These are phyloP conservation scores for Massariosphaeria phaeospora DNA, from an alignment of 495 filamentous ascomycete species.

Conservation along the genomic window DNA sequence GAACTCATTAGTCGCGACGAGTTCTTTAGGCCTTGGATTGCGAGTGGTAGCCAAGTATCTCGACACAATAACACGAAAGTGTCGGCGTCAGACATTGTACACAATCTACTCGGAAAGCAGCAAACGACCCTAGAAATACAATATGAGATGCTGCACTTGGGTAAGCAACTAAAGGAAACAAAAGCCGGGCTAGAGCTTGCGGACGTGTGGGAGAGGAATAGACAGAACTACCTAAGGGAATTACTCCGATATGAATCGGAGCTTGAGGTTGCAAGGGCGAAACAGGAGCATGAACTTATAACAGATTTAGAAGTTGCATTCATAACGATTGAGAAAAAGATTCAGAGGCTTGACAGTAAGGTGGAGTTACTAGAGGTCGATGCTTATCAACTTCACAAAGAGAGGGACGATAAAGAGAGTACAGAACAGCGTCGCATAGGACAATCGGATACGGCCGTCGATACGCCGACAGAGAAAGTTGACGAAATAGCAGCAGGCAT, in stretches of 20 bases:
- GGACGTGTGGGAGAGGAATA: no score
- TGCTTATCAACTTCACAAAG: no score
- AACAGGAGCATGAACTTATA: constrained; percentile 4
- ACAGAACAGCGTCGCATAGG: no score
- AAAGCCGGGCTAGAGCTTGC: neutral
- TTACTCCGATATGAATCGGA: constrained; percentile 6
- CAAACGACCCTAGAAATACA: constrained; percentile 8
- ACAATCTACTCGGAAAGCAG: constrained; percentile 5
- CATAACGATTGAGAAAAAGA: no score
- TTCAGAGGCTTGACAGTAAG: no score
- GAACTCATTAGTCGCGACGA: constrained; percentile 11
- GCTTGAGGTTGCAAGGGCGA: constrained; percentile 1
- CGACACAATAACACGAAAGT: neutral
- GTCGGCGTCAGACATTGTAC: constrained; percentile 5
- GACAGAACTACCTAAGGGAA: no score
- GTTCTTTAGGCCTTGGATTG: constrained; percentile 37
- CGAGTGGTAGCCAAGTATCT: constrained; percentile 12
- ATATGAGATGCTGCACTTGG: constrained; percentile 11
- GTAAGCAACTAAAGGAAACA: neutral
- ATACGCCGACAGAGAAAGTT: no score
- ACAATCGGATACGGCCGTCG: no score
- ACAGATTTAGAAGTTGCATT: no score
- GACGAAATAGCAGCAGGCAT: no score
- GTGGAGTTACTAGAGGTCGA: no score
- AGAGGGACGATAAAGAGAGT: no score